Percentiles rank a stretch among this genome's conserved stretches.
These are phyloP conservation scores for Lojkania enalia DNA, from an alignment of 2,329 filamentous ascomycete species.

Conservation along the genomic window DNA sequence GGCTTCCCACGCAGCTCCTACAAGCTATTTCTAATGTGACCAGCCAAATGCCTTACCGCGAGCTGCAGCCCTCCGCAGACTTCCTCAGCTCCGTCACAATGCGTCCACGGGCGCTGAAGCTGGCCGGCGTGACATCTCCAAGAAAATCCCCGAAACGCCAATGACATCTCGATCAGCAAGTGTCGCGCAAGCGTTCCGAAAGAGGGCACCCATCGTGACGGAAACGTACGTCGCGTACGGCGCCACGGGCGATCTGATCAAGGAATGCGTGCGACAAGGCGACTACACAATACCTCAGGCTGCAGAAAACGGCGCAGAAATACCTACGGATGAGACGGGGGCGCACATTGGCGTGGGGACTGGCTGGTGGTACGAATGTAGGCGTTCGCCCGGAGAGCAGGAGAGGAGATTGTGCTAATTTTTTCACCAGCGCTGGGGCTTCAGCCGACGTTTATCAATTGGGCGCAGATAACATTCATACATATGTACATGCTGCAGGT, in stretches of 20 bases:
- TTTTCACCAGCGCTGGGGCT: constrained; percentile 71
- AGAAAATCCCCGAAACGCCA: constrained; percentile 7
- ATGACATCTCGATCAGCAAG: too few species aligned
- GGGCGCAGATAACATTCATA: constrained; percentile 94
- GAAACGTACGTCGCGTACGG: constrained; percentile 80
- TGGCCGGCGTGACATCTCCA: too few species aligned
- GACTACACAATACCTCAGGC: constrained; percentile 75
- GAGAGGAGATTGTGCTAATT: too few species aligned
- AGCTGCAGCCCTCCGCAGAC: constrained; percentile 17
- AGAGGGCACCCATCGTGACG: constrained; percentile 39
- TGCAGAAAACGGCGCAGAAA: constrained; percentile 65
- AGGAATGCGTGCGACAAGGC: constrained; percentile 71
- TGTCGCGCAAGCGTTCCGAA: constrained; percentile 34
- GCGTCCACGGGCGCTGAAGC: constrained; percentile 13
- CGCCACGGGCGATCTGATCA: constrained; percentile 77
- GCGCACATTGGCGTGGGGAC: constrained; percentile 78
- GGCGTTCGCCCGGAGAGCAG: constrained; percentile 35
- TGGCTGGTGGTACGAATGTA: constrained; percentile 83
- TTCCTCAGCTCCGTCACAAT: constrained; percentile 30
- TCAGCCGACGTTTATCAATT: constrained; percentile 86
- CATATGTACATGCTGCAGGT: constrained; percentile 92
- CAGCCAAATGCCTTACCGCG: constrained; percentile 23
- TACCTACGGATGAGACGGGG: constrained; percentile 73
- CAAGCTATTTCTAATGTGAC: constrained; percentile 18
- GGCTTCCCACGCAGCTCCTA: constrained; percentile 1